A percentile compares a stretch with the other conserved stretches of the same genome.
phyloP scores from a whole-genome alignment of 768 basidiomycete species.

The Suillus decipiens region DNA sequence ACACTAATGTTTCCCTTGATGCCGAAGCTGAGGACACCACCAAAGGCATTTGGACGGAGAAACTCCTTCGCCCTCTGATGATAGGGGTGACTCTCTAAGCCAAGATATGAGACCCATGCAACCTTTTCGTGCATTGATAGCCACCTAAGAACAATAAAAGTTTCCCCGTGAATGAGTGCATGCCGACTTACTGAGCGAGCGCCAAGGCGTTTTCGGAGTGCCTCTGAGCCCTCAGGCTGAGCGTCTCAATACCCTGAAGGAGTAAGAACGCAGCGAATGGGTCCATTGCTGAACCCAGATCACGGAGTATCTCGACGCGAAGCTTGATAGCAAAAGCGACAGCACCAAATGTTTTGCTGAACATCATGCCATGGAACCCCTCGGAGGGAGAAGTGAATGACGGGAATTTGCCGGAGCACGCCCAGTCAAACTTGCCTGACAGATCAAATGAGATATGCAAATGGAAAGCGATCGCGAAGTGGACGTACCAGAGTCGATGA shows the following conservation, averaged over 20 bases:
- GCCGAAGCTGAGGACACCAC: constrained; percentile 80
- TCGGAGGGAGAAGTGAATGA: constrained; percentile 55
- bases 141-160: constrained; percentile 32
- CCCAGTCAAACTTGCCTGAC: constrained; percentile 59
- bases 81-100: constrained; percentile 61
- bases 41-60: constrained; percentile 52
- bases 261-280: constrained; percentile 62
- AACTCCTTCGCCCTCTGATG: constrained; percentile 58
- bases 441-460: constrained; percentile 7
- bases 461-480: constrained; percentile 4
- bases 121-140: constrained; percentile 67
- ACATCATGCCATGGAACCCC: constrained; percentile 55
- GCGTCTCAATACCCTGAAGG: constrained; percentile 62
- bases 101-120: constrained; percentile 79
- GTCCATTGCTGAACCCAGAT: constrained; percentile 53
- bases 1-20: constrained; percentile 54
- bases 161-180: not conserved
- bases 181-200: constrained; percentile 42
- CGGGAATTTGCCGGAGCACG: constrained; percentile 53
- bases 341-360: constrained; percentile 51
- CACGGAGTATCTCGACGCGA: constrained; percentile 53
- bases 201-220: constrained; percentile 59
- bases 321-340: constrained; percentile 53
- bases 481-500: constrained; percentile 55
- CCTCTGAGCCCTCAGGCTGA: constrained; percentile 57